These are phyloP conservation scores for Verticillium dahliae DNA, from an alignment of 2,329 filamentous ascomycete genomes.

Conservation along the genomic window DNA sequence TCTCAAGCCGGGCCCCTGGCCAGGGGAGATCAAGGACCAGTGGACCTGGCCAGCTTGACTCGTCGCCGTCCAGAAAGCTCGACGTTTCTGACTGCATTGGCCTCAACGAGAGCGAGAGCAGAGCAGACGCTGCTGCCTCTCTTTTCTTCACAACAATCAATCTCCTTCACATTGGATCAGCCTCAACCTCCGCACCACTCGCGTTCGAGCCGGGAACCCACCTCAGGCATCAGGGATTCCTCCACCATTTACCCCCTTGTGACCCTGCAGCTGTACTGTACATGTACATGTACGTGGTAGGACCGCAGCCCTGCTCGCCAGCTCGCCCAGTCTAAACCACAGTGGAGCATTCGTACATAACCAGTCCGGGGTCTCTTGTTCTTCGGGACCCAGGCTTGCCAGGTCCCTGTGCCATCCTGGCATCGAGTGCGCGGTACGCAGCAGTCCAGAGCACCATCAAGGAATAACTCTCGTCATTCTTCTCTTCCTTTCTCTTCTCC, in stretches of 20 bases:
- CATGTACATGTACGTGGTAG: neutral
- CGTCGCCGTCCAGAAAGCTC: neutral
- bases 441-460: neutral
- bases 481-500: neutral
- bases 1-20: neutral
- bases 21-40: neutral
- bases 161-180: neutral
- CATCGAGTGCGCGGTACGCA: neutral
- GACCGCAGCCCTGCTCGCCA: neutral
- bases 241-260: neutral
- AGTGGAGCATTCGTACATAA: conserved; percentile 1
- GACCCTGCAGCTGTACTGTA: neutral
- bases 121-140: neutral
- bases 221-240: neutral
- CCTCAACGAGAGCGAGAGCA: neutral
- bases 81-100: neutral
- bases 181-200: neutral
- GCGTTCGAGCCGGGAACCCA: neutral
- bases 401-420: neutral
- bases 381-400: neutral
- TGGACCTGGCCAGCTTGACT: neutral
- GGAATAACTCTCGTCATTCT: neutral
- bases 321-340: neutral
- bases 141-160: neutral
- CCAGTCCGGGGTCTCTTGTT: conserved; percentile 1